Conservation (phyloP, 768 basidiomycete genomes). For the Termitomyces heimii region DNA sequence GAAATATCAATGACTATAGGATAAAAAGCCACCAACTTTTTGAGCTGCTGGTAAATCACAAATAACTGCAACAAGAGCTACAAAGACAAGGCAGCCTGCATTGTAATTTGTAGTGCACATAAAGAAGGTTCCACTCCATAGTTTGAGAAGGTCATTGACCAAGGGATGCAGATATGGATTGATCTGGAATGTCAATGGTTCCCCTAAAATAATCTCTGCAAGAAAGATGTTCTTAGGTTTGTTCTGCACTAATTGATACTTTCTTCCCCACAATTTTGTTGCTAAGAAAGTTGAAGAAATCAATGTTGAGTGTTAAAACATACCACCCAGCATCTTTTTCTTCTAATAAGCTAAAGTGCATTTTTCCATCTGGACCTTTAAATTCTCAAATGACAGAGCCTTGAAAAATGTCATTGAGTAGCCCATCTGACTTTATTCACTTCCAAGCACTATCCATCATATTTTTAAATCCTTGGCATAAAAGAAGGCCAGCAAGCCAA, state of each 20-base stretch:
- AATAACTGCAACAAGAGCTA: conserved; percentile 16
- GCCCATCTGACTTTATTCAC: too few relatives aligned
- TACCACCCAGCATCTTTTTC: conserved; percentile 15
- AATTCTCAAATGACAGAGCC: too few relatives aligned
- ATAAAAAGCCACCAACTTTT: too few relatives aligned
- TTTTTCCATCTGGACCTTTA: too few relatives aligned
- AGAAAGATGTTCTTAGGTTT: conserved; percentile 28
- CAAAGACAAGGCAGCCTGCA: conserved; percentile 3
- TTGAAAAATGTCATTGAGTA: too few relatives aligned
- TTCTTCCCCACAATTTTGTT: conserved; percentile 21
- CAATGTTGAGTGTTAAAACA: conserved; percentile 23
- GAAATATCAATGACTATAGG: too few relatives aligned
- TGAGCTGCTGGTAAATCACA: too few relatives aligned
- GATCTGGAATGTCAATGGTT: conserved; percentile 19
- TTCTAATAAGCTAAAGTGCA: too few relatives aligned
- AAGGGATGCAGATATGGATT: conserved; percentile 21
- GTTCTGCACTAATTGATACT: conserved; percentile 21
- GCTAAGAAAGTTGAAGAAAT: conserved; percentile 16
- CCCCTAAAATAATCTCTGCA: conserved; percentile 29
- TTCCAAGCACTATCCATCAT: too few relatives aligned
- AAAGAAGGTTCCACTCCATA: conserved; percentile 9
- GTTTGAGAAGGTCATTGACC: conserved; percentile 17
- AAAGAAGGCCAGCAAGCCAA: too few relatives aligned
- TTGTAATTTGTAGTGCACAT: conserved; percentile 1
- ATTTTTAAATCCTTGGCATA: too few relatives aligned